Conservation (phyloP, 768 basidiomycete genomes). For the Collybiopsis confluens region DNA sequence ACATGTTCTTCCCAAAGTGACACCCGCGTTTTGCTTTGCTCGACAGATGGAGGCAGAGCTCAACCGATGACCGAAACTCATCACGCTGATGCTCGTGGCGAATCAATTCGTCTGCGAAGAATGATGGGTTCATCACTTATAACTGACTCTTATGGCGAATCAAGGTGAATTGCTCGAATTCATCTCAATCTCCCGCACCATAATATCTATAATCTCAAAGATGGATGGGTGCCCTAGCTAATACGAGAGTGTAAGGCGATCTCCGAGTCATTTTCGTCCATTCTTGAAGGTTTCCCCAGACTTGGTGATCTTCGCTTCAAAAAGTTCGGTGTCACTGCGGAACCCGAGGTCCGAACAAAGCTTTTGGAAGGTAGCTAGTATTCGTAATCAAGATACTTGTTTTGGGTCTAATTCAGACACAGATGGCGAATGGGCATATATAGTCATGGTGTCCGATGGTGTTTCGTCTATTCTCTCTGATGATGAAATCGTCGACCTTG, state of each 20-base stretch:
- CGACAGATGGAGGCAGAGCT: slow-evolving; percentile 68
- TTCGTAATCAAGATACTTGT: not conserved
- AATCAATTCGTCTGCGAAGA: slow-evolving; percentile 77
- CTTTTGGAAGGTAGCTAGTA: slow-evolving; percentile 61
- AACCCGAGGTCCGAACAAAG: slow-evolving; percentile 80
- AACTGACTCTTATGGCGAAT: slow-evolving; percentile 93
- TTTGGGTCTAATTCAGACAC: not conserved
- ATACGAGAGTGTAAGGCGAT: slow-evolving; percentile 74
- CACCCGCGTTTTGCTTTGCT: slow-evolving; percentile 82
- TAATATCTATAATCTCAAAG: slow-evolving; percentile 29
- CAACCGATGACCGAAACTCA: slow-evolving; percentile 90
- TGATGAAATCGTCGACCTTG: slow-evolving; percentile 91
- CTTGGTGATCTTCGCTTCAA: slow-evolving; percentile 89
- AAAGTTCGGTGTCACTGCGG: slow-evolving; percentile 86
- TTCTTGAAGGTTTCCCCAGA: slow-evolving; percentile 32
- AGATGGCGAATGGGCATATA: slow-evolving; percentile 84
- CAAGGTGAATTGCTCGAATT: slow-evolving; percentile 51
- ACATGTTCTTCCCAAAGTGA: slow-evolving; percentile 48
- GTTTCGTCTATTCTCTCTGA: slow-evolving; percentile 89
- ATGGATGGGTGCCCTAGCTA: slow-evolving; percentile 94
- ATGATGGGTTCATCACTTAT: slow-evolving; percentile 90
- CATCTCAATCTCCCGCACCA: not conserved
- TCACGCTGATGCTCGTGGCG: slow-evolving; percentile 88
- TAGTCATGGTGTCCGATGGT: slow-evolving; percentile 91
- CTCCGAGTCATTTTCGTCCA: not conserved